Conservation (phyloP, 495 filamentous ascomycete species). For the Tuber indicum region DNA sequence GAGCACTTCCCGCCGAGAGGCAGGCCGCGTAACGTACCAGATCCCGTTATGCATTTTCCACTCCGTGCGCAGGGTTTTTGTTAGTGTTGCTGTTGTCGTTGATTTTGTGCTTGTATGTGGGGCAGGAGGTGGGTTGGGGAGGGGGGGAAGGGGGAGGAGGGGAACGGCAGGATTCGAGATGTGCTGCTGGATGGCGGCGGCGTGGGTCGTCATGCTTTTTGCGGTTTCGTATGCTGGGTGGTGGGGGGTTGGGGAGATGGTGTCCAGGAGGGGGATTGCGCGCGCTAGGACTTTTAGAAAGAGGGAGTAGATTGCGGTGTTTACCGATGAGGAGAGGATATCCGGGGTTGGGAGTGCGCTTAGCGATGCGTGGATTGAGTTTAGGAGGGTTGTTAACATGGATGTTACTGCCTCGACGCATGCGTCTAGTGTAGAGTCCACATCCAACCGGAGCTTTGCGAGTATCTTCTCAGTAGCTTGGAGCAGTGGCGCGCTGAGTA, state of each 20-base stretch:
- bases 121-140: background rate
- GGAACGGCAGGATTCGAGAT: background rate
- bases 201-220: constrained; percentile 12
- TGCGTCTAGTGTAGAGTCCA: constrained; percentile 47
- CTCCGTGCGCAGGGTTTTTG: background rate
- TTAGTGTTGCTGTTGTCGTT: background rate
- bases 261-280: constrained; percentile 51
- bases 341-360: constrained; percentile 42
- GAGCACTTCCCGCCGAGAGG: constrained; percentile 15
- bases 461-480: constrained; percentile 48
- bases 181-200: background rate
- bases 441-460: constrained; percentile 47
- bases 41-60: constrained; percentile 19
- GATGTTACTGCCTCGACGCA: constrained; percentile 47
- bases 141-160: background rate
- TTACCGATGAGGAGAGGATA: constrained; percentile 45
- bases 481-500: constrained; percentile 55
- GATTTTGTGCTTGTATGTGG: background rate
- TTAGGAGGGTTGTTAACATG: constrained; percentile 48
- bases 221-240: constrained; percentile 7
- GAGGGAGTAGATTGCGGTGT: constrained; percentile 40
- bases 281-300: constrained; percentile 49
- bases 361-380: constrained; percentile 40
- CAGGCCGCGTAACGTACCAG: constrained; percentile 18
- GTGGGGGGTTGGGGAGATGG: constrained; percentile 41